Conservation (phyloP, 2,329 filamentous ascomycete species). For the Bipolaris bicolor region DNA sequence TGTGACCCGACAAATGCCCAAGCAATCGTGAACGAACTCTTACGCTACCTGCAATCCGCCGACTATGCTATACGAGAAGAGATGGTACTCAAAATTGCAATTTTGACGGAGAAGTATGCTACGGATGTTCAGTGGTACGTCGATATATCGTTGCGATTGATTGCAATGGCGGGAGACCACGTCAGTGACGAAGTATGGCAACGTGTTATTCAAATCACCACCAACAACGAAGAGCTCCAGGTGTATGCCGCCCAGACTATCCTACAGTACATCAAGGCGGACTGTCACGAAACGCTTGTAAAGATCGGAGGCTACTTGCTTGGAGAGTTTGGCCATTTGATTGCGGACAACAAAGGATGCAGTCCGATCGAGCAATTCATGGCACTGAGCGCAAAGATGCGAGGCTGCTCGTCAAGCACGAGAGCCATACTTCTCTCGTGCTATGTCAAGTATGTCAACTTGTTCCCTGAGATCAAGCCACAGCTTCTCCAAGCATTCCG, state of each 20-base stretch:
- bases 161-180: constrained; percentile 96
- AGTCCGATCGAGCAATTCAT: constrained; percentile 98
- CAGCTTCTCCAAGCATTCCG: constrained; percentile 90
- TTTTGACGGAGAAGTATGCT: constrained; percentile 96
- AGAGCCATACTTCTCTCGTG: constrained; percentile 93
- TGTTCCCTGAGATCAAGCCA: constrained; percentile 98
- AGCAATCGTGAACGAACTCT: constrained; percentile 88
- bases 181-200: constrained; percentile 99
- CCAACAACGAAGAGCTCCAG: constrained; percentile 98
- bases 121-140: constrained; percentile 99
- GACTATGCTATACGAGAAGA: constrained; percentile 98
- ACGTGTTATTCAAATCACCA: constrained; percentile 96
- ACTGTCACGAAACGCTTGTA: constrained; percentile 95
- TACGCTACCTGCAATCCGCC: constrained; percentile 93
- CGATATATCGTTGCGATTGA: constrained; percentile 90
- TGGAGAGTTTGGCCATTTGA: constrained; percentile 95
- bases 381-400: constrained; percentile 87
- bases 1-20: constrained; percentile 95
- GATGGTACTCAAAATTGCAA: constrained; percentile 99
- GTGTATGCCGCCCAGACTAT: constrained; percentile 95
- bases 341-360: constrained; percentile 88
- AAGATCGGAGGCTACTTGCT: constrained; percentile 97
- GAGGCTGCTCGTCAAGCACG: constrained; percentile 85
- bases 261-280: constrained; percentile 89
- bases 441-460: constrained; percentile 96